Evolutionary conservation across 495 filamentous ascomycete species (phyloP).

Genomic region (Hyaloscypha bicolor): DNA sequence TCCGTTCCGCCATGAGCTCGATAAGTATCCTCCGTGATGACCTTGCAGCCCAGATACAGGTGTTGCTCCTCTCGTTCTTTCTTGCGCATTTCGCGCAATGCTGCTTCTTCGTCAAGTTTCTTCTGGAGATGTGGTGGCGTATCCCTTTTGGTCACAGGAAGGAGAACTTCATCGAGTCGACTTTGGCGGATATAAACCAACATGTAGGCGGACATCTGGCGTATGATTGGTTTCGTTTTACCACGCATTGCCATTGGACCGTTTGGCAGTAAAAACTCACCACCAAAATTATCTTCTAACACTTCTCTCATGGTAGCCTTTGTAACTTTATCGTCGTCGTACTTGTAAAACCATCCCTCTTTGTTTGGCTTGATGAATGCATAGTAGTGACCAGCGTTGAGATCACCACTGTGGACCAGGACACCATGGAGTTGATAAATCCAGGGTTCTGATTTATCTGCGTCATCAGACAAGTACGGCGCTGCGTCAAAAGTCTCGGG

Average conservation of each 20-base stretch:
- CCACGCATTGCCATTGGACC: constrained; percentile 40
- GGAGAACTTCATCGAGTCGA: constrained; percentile 76
- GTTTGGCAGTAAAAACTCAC: constrained; percentile 69
- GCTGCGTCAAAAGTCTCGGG: constrained; percentile 89
- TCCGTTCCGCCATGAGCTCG: constrained; percentile 82
- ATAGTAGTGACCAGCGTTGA: constrained; percentile 99
- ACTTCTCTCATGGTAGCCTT: constrained; percentile 90
- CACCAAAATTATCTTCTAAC: constrained; percentile 94
- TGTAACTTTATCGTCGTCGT: constrained; percentile 95
- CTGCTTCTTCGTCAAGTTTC: constrained; percentile 80
- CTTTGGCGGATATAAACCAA: constrained; percentile 94
- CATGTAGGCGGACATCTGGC: constrained; percentile 86
- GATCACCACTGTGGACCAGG: constrained; percentile 92
- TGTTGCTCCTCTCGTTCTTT: constrained; percentile 94
- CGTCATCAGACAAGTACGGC: constrained; percentile 84
- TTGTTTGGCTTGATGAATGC: constrained; percentile 93
- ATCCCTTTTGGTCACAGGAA: constrained; percentile 71
- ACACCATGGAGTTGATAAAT: constrained; percentile 93
- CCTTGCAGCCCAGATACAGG: constrained; percentile 80
- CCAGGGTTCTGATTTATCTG: constrained; percentile 87
- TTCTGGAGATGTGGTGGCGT: constrained; percentile 80
- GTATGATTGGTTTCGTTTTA: constrained; percentile 50
- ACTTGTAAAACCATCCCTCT: constrained; percentile 93
- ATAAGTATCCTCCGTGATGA: constrained; percentile 80
- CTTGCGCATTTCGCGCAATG: constrained; percentile 65